Evolutionary conservation across 805 yeast genomes (phyloP), one percentile per base, ranked within the genome.

Genomic region (Candida coquimbonensis): DNA sequence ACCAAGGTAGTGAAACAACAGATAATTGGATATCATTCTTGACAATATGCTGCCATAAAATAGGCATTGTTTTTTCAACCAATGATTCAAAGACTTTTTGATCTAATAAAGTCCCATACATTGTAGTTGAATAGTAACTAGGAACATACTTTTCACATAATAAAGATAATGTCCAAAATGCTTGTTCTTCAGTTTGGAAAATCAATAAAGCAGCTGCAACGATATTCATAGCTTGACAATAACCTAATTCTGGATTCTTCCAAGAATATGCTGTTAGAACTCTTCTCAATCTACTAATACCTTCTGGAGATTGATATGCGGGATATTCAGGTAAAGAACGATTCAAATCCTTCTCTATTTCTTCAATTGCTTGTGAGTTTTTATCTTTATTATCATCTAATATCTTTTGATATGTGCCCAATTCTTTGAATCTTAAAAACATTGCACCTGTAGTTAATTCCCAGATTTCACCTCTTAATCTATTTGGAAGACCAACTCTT

Each of bases 141-240:
- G 98, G 98, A 4, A 89, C 85, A 49, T 86, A 77, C 36, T 80
- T 75, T 49, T 89, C 96, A 67, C 97, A 89, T 3, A 93, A 65
- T 16, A 78, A 77, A 45, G 81, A 78, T 46, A 93, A 72, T 47
- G 91, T 79, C 98, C 98, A 93, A 60, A 88, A 93, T 0, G 96
- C 98, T 64, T 93, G 98, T 53, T 91, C 99, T 63, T 93, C 99
- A 9, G 95, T 84, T 84, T 87, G 89, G 62, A 80, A 85, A 36
- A 84, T 84, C 49, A 86, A 66, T 44, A 86, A 63, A 0, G 87
- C 90, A 2, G 95, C 95, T 2, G 78, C 80, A 9, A 86, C 89
- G 43, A 93, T 93, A 61, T 93, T 93, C 99, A 95, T 93, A 1
- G 98, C 99, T 64, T 93, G 99, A 62, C 99, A 93, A 63, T 93